Evolutionary conservation across 805 yeast genomes (phyloP).

Genomic region (Candida maltosa): DNA sequence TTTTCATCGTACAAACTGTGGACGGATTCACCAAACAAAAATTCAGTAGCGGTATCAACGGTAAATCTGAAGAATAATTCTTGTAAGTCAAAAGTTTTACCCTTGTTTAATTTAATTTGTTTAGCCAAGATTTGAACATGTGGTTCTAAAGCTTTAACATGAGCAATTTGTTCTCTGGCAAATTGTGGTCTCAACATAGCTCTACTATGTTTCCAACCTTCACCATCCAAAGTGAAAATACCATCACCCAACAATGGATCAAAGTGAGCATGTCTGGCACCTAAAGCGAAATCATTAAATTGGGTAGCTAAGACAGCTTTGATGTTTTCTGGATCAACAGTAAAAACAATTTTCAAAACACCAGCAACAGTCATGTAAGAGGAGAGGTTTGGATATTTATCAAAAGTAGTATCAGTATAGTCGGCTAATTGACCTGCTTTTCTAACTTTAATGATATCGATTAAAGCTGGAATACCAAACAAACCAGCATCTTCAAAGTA

Average conservation of each 20-base stretch:
- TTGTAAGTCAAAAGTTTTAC: slow-evolving; percentile 28
- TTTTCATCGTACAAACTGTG: slow-evolving; percentile 24
- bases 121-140: slow-evolving; percentile 25
- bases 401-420: slow-evolving; percentile 10
- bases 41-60: slow-evolving; percentile 40
- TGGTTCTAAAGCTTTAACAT: slow-evolving; percentile 30
- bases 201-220: slow-evolving; percentile 38
- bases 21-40: slow-evolving; percentile 38
- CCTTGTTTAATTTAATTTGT: slow-evolving; percentile 20
- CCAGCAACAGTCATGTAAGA: slow-evolving; percentile 12
- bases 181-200: slow-evolving; percentile 38
- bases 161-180: slow-evolving; percentile 35
- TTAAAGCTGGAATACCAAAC: slow-evolving; percentile 10
- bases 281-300: slow-evolving; percentile 33
- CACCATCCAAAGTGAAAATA: slow-evolving; percentile 34
- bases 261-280: slow-evolving; percentile 29
- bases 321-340: slow-evolving; percentile 34
- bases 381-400: slow-evolving; percentile 6
- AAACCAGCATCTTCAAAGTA: slow-evolving; percentile 4
- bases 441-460: slow-evolving; percentile 14
- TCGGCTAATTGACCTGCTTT: slow-evolving; percentile 22
- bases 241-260: slow-evolving; percentile 35
- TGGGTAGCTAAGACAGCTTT: slow-evolving; percentile 38
- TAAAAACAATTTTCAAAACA: slow-evolving; percentile 16
- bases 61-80: slow-evolving; percentile 32